These are phyloP conservation scores for Kingdonia uniflora DNA, from an alignment of 164 flowering plant species.

Conservation along the genomic window DNA sequence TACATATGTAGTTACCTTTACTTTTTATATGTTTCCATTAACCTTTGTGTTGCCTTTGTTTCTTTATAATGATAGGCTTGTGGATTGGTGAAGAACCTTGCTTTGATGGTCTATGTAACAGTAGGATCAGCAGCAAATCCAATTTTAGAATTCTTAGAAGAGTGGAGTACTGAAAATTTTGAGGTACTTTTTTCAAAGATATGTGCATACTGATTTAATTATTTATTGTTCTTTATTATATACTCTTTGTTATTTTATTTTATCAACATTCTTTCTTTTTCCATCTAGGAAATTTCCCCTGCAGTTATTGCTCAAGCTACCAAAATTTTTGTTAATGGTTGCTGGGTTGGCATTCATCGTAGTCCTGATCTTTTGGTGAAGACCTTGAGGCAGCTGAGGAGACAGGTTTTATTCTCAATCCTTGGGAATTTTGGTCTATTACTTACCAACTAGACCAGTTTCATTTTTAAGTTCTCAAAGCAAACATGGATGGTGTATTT, in stretches of 20 bases:
- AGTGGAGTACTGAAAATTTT: slow-evolving; percentile 94
- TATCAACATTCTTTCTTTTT: background rate
- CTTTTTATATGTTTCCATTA: background rate
- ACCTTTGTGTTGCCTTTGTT: background rate
- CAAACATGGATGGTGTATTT: too few relatives aligned
- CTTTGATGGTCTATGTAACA: slow-evolving; percentile 94
- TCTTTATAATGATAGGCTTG: slow-evolving; percentile 50
- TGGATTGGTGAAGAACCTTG: slow-evolving; percentile 93
- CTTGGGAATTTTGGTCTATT: too few relatives aligned
- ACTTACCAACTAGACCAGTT: too few relatives aligned
- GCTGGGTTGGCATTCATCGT: slow-evolving; percentile 98
- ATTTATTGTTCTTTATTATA: too few relatives aligned
- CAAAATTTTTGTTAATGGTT: slow-evolving; percentile 95
- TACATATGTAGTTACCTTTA: background rate
- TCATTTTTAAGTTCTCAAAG: too few relatives aligned
- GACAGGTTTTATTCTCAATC: slow-evolving; percentile 39
- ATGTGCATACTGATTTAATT: background rate
- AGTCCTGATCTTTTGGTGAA: slow-evolving; percentile 89
- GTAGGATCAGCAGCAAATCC: slow-evolving; percentile 98
- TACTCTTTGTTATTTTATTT: background rate
- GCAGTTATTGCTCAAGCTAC: slow-evolving; percentile 93
- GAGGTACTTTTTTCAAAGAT: slow-evolving; percentile 37
- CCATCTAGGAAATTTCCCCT: slow-evolving; percentile 85
- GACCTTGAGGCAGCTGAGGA: slow-evolving; percentile 67
- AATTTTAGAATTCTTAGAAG: slow-evolving; percentile 86